A percentile compares a stretch with the other conserved stretches of the same genome.
phyloP scores from a whole-genome alignment of 257 asterid genomes.

The Nicotiana tabacum region DNA sequence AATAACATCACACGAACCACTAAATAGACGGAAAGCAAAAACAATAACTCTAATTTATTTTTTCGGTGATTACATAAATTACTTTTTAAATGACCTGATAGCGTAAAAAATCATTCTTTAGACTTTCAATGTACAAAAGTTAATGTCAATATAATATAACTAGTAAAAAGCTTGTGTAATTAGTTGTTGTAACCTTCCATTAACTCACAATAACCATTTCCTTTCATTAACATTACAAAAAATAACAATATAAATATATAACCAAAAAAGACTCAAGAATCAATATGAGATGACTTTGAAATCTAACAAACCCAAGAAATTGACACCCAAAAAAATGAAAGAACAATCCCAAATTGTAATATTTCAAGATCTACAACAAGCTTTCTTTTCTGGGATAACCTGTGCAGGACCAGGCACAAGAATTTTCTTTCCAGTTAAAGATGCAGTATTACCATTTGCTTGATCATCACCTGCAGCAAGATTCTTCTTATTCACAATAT shows the following conservation, averaged over 20 bases:
- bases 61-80: too few species aligned
- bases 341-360: neutral
- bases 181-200: neutral
- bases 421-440: slow-evolving; percentile 61
- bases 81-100: too few species aligned
- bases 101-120: too few species aligned
- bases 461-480: slow-evolving; percentile 50
- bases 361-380: slow-evolving; percentile 50
- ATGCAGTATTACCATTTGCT: slow-evolving; percentile 45
- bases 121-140: too few species aligned
- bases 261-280: slow-evolving; percentile 9
- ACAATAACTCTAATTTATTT: too few species aligned
- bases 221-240: neutral
- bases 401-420: slow-evolving; percentile 64
- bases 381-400: slow-evolving; percentile 61
- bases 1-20: too few species aligned
- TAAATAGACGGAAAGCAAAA: too few species aligned
- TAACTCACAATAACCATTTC: neutral
- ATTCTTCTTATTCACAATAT: slow-evolving; percentile 53
- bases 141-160: neutral
- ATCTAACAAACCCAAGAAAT: neutral
- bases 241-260: neutral
- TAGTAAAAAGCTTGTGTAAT: neutral
- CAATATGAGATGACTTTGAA: neutral
- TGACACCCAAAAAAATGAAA: neutral